Percentiles rank a stretch among this genome's conserved stretches.
Evolutionary conservation across 2,329 filamentous ascomycete species (phyloP).

Genomic region (Fusarium paranaense): DNA sequence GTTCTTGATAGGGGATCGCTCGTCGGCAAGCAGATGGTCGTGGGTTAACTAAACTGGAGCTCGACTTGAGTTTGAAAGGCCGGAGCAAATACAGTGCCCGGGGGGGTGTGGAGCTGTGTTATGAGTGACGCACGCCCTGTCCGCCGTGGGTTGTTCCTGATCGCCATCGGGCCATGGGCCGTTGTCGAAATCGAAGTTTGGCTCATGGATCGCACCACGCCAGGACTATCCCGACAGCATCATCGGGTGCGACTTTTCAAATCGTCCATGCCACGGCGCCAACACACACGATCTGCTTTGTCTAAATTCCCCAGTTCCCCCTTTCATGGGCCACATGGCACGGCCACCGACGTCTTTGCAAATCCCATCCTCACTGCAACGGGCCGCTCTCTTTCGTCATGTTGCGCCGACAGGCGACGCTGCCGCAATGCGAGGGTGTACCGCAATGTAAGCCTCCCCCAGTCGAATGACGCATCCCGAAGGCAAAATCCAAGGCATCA

Average conservation of each 20-base stretch:
- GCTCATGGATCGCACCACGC: conserved; percentile 45
- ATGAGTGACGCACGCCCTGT: conserved; percentile 28
- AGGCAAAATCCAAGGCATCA: conserved; percentile 26
- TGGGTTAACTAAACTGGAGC: conserved; percentile 35
- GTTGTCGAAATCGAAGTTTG: conserved; percentile 47
- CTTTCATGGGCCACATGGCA: conserved; percentile 34
- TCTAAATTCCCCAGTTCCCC: conserved; percentile 22
- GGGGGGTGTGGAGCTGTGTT: conserved; percentile 28
- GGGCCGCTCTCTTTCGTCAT: conserved; percentile 27
- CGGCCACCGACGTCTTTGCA: conserved; percentile 28
- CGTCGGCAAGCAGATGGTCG: conserved; percentile 30
- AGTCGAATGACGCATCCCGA: conserved; percentile 26
- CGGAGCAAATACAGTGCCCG: conserved; percentile 18
- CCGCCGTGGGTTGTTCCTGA: conserved; percentile 41
- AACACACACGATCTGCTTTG: conserved; percentile 32
- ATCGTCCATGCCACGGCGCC: conserved; percentile 27
- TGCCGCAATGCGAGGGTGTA: neutral
- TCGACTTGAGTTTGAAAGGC: conserved; percentile 31
- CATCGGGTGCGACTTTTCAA: conserved; percentile 20
- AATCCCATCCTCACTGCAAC: conserved; percentile 15
- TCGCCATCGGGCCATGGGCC: conserved; percentile 43
- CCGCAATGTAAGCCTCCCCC: neutral
- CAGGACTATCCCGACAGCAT: conserved; percentile 32
- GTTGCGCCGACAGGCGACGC: conserved; percentile 15
- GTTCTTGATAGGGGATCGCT: conserved; percentile 34